These are phyloP conservation scores for Austroboletus eburneus DNA, from an alignment of 768 basidiomycete species.

Conservation along the genomic window DNA sequence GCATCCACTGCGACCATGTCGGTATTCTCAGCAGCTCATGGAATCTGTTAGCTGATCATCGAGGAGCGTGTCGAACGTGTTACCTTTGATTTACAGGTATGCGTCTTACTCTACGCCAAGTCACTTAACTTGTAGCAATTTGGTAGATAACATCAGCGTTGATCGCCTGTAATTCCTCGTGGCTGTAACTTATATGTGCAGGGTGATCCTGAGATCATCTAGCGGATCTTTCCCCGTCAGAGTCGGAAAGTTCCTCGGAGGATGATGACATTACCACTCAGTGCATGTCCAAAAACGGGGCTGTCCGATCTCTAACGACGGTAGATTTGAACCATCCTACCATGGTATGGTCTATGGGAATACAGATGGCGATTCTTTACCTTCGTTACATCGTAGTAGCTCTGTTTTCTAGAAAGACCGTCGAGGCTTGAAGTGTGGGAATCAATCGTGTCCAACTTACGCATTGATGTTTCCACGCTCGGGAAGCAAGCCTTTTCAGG, in stretches of 20 bases:
- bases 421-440: too few relatives aligned
- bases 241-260: not conserved
- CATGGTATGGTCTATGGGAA: too few relatives aligned
- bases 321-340: not conserved
- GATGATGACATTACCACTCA: constrained; percentile 7
- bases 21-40: not conserved
- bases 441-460: too few relatives aligned
- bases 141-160: constrained; percentile 1
- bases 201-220: not conserved
- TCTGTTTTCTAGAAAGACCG: too few relatives aligned
- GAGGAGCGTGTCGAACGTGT: not conserved
- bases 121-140: too few relatives aligned
- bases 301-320: not conserved
- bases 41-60: not conserved
- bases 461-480: too few relatives aligned
- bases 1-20: constrained; percentile 7
- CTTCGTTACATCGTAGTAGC: too few relatives aligned
- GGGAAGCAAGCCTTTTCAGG: too few relatives aligned
- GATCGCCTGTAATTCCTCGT: constrained; percentile 13
- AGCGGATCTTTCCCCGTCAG: not conserved
- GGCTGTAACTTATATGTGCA: constrained; percentile 11
- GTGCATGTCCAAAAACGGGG: not conserved
- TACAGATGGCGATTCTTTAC: too few relatives aligned
- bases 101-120: too few relatives aligned
- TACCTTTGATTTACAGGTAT: not conserved